These are phyloP conservation scores for Lactarius pseudohatsudake DNA, from an alignment of 768 basidiomycete species.

Conservation along the genomic window DNA sequence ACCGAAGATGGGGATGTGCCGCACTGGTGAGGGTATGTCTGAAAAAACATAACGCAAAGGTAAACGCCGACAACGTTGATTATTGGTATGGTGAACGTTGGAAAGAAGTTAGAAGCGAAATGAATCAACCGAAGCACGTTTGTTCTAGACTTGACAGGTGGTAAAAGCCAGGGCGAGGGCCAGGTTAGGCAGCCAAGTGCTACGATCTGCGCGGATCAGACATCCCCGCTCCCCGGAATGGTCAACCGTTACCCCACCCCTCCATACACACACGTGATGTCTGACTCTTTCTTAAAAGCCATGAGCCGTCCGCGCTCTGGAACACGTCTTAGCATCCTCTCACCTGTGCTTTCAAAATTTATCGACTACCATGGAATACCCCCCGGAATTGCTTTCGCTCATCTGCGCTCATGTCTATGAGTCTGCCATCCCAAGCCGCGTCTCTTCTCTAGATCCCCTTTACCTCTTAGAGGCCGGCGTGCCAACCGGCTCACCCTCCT, in stretches of 20 bases:
- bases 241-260: neutral
- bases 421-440: conserved; percentile 53
- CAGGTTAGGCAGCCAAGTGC: neutral
- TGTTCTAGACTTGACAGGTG: conserved; percentile 4
- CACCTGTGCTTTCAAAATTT: neutral
- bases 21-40: neutral
- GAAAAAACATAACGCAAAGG: neutral
- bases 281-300: conserved; percentile 6
- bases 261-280: conserved; percentile 16
- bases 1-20: neutral
- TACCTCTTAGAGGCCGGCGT: conserved; percentile 40
- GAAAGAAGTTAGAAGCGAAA: neutral
- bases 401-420: conserved; percentile 75
- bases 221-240: neutral
- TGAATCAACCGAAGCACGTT: conserved; percentile 19
- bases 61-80: neutral
- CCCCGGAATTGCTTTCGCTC: conserved; percentile 67
- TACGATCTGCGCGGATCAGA: neutral
- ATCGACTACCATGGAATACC: conserved; percentile 47
- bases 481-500: conserved; percentile 69
- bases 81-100: neutral
- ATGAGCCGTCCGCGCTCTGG: conserved; percentile 10
- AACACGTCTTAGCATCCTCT: neutral
- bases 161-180: neutral
- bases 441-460: conserved; percentile 70